Evolutionary conservation across 1,284 basidiomycete species (phyloP).

Genomic region (Vanrija sp.): DNA sequence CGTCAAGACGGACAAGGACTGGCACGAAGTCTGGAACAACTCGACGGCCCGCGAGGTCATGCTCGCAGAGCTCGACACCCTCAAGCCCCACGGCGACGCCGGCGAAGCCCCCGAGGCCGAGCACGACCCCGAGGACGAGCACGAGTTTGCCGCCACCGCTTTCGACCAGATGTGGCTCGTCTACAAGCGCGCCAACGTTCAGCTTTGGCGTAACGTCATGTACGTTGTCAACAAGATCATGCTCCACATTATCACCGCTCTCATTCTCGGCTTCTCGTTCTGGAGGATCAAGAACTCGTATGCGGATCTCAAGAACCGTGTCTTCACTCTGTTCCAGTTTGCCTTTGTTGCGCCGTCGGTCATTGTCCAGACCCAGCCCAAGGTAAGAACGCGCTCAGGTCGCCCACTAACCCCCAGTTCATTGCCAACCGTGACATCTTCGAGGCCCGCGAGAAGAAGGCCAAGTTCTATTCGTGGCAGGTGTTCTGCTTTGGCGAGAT

Average conservation of each 20-base stretch:
- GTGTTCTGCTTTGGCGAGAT: conserved; percentile 15
- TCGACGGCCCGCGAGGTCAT: conserved; percentile 47
- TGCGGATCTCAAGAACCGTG: conserved; percentile 2
- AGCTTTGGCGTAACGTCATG: conserved; percentile 17
- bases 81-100: conserved; percentile 19
- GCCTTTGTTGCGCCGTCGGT: conserved; percentile 15
- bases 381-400: neutral
- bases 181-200: conserved; percentile 6
- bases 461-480: conserved; percentile 24
- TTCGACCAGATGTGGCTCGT: conserved; percentile 13
- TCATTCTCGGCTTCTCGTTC: conserved; percentile 24
- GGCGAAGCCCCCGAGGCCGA: neutral
- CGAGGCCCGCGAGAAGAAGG: conserved; percentile 25
- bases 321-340: conserved; percentile 21
- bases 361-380: conserved; percentile 1
- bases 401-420: neutral
- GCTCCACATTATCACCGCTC: conserved; percentile 17
- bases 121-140: neutral
- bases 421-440: conserved; percentile 24
- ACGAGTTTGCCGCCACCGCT: conserved; percentile 14
- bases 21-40: conserved; percentile 65
- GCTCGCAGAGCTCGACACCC: conserved; percentile 47
- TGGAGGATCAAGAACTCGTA: conserved; percentile 3
- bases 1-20: conserved; percentile 53
- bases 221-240: conserved; percentile 26